phyloP scores from a whole-genome alignment of 257 asterid species.

The Forsythia viridissima region DNA sequence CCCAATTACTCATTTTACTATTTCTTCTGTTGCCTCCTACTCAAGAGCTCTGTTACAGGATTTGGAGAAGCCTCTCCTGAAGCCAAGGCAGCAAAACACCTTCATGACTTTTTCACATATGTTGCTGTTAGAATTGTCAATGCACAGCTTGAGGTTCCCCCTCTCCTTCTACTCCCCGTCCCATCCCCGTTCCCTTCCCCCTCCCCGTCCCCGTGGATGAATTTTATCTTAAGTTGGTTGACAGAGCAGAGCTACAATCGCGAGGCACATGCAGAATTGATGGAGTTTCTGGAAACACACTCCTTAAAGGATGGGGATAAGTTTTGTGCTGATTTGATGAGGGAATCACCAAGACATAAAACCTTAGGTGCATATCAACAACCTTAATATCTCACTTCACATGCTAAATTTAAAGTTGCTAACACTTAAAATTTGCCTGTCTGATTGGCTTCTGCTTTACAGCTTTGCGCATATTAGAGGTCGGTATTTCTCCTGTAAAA shows the following conservation, averaged over 20 bases:
- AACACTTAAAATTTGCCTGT: not conserved
- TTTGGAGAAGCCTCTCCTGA: constrained; percentile 93
- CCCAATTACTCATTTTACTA: not conserved
- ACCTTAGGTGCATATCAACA: constrained; percentile 42
- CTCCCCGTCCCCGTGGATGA: not conserved
- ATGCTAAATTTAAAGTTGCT: not conserved
- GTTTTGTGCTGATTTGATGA: constrained; percentile 74
- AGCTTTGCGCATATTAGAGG: constrained; percentile 90
- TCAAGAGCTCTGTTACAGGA: constrained; percentile 38
- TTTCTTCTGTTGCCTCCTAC: not conserved
- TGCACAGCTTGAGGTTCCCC: constrained; percentile 76
- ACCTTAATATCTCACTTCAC: not conserved
- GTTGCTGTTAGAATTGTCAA: constrained; percentile 67
- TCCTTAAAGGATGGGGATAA: constrained; percentile 71
- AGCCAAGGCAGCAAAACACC: constrained; percentile 73
- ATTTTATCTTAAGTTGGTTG: constrained; percentile 25
- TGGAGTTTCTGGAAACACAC: constrained; percentile 60
- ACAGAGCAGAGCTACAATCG: constrained; percentile 76
- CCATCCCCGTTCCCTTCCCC: not conserved
- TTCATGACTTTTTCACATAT: constrained; percentile 82
- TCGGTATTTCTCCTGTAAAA: constrained; percentile 28
- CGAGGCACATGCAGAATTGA: constrained; percentile 74
- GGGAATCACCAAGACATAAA: constrained; percentile 76
- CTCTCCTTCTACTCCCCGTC: not conserved
- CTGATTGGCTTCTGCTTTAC: constrained; percentile 11